Evolutionary conservation across 2,329 filamentous ascomycete species (phyloP).

Genomic region (Tolypocladium ophioglossoides): DNA sequence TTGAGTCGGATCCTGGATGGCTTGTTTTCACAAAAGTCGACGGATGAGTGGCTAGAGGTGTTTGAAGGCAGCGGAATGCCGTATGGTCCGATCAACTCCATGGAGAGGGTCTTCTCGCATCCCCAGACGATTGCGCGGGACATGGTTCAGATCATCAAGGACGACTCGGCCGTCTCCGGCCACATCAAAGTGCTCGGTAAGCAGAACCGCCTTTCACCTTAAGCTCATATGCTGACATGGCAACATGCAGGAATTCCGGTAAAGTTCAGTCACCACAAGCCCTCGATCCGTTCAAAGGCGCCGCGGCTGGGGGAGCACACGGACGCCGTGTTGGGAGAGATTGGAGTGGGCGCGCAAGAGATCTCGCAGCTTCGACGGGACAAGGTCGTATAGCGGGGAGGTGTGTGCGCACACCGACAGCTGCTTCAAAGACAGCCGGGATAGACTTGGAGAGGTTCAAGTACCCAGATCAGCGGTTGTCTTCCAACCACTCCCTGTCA

Average conservation of each 20-base stretch:
- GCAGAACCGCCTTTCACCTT: too few relatives aligned
- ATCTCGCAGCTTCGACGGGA: neutral
- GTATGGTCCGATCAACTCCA: conserved; percentile 33
- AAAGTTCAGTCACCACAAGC: conserved; percentile 7
- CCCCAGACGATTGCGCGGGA: conserved; percentile 28
- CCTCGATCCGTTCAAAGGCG: conserved; percentile 1
- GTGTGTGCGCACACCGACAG: neutral
- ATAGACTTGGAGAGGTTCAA: too few relatives aligned
- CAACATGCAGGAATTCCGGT: conserved; percentile 45
- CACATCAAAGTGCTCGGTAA: conserved; percentile 5
- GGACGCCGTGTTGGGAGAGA: conserved; percentile 4
- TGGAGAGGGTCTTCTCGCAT: conserved; percentile 31
- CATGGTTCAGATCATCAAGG: conserved; percentile 19
- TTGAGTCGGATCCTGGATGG: conserved; percentile 23
- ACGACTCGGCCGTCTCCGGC: conserved; percentile 4
- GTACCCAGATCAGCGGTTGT: too few relatives aligned
- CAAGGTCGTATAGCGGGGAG: neutral
- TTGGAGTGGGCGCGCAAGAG: conserved; percentile 1
- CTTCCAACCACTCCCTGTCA: too few relatives aligned
- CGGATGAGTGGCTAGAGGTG: conserved; percentile 25
- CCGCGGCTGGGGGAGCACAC: conserved; percentile 8
- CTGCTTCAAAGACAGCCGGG: too few relatives aligned
- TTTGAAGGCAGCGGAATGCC: conserved; percentile 33
- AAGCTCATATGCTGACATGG: conserved; percentile 57
- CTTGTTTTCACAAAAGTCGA: conserved; percentile 23